These are phyloP conservation scores for Penicillium odoratum DNA, from an alignment of 495 filamentous ascomycete genomes.

Conservation along the genomic window DNA sequence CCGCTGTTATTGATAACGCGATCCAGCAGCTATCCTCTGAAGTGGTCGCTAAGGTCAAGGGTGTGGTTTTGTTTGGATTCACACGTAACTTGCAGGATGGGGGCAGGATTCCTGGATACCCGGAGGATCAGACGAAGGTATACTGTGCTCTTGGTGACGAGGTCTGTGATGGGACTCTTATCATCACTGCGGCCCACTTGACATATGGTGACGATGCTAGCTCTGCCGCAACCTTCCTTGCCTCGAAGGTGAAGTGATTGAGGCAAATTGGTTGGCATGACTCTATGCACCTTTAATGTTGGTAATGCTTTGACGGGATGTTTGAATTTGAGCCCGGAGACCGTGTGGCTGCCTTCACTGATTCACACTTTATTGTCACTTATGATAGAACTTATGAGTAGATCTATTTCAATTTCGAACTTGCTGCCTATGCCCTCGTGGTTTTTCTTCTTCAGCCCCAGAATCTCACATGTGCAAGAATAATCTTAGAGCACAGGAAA, in stretches of 20 bases:
- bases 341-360: neutral
- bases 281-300: neutral
- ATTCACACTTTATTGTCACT: too few species aligned
- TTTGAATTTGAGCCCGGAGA: neutral
- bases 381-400: too few species aligned
- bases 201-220: constrained; percentile 35
- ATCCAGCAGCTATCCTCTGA: constrained; percentile 39
- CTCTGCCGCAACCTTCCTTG: constrained; percentile 17
- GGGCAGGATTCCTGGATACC: constrained; percentile 48
- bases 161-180: constrained; percentile 52
- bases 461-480: too few species aligned
- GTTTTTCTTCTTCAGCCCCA: too few species aligned
- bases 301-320: neutral
- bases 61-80: constrained; percentile 55
- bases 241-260: constrained; percentile 11
- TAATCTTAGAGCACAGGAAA: too few species aligned
- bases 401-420: too few species aligned
- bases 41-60: constrained; percentile 48
- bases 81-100: constrained; percentile 54
- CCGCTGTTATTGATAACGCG: constrained; percentile 51
- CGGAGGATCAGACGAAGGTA: constrained; percentile 42
- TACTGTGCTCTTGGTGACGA: constrained; percentile 52
- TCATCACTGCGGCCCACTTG: constrained; percentile 46
- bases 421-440: too few species aligned
- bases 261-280: neutral